Conservation (phyloP, 2,329 filamentous ascomycete species). For the Trichoderma sp. region DNA sequence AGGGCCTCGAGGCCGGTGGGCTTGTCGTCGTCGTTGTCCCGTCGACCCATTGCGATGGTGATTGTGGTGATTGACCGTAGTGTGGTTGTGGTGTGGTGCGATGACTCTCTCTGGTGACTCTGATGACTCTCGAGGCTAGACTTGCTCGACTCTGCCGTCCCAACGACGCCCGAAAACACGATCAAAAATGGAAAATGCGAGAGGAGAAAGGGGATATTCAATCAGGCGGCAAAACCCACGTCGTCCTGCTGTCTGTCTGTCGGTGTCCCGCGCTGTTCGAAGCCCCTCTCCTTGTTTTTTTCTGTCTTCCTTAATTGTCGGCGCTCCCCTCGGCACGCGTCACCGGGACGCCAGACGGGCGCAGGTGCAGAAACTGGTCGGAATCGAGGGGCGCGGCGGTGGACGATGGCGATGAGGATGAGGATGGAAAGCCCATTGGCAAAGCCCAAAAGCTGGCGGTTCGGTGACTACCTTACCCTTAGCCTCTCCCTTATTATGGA, state of each 20-base stretch:
- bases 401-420: not conserved
- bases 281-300: not conserved
- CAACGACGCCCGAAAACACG: not conserved
- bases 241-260: not conserved
- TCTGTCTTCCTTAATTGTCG: not conserved
- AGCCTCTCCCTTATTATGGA: constrained; percentile 3
- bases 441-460: not conserved
- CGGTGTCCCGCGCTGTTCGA: constrained; percentile 1
- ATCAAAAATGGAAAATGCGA: not conserved
- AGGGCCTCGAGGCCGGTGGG: constrained; percentile 21
- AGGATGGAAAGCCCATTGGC: constrained; percentile 8
- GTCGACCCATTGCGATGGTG: constrained; percentile 15
- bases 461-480: constrained; percentile 1
- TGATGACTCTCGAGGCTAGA: not conserved
- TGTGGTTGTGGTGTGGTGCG: not conserved
- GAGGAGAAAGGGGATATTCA: not conserved
- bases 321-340: constrained; percentile 22
- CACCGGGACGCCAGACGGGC: constrained; percentile 21
- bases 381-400: constrained; percentile 9
- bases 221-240: not conserved
- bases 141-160: constrained; percentile 13
- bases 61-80: not conserved
- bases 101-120: too few relatives aligned
- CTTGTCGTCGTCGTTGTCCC: constrained; percentile 17
- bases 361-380: not conserved